Percentiles rank a stretch among this genome's conserved stretches.
Conservation (phyloP, 2,329 filamentous ascomycete species). For the Corynespora cassiicola region DNA sequence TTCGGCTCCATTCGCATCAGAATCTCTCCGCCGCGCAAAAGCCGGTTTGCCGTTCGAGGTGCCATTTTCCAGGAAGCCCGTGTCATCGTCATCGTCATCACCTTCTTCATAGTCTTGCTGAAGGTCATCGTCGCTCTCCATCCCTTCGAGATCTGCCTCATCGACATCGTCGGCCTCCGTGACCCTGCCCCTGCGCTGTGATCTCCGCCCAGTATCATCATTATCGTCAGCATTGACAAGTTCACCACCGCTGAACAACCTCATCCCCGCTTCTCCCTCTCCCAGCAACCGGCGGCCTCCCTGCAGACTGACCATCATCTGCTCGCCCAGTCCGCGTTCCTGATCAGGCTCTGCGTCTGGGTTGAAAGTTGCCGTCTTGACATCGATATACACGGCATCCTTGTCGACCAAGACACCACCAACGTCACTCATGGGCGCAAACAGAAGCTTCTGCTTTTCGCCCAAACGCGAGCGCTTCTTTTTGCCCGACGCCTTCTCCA, state of each 20-base stretch:
- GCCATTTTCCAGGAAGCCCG: slow-evolving; percentile 49
- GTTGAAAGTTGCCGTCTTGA: slow-evolving; percentile 75
- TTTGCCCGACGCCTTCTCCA: slow-evolving; percentile 85
- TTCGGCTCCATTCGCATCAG: slow-evolving; percentile 53
- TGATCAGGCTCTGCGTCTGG: slow-evolving; percentile 65
- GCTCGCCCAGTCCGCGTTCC: slow-evolving; percentile 90
- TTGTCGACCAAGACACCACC: slow-evolving; percentile 96
- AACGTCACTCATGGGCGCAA: slow-evolving; percentile 98
- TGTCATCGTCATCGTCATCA: slow-evolving; percentile 60
- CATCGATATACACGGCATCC: slow-evolving; percentile 89
- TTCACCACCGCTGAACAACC: slow-evolving; percentile 82
- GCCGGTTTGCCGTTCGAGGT: slow-evolving; percentile 45
- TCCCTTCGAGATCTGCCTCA: slow-evolving; percentile 57
- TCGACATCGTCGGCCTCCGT: slow-evolving; percentile 56
- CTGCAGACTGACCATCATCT: slow-evolving; percentile 90
- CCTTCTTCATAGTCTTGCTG: slow-evolving; percentile 54
- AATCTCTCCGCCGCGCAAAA: slow-evolving; percentile 33
- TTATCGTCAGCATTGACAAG: slow-evolving; percentile 66
- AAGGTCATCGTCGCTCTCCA: slow-evolving; percentile 59
- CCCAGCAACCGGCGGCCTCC: slow-evolving; percentile 82
- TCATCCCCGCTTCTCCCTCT: slow-evolving; percentile 80
- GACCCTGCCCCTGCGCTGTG: slow-evolving; percentile 58
- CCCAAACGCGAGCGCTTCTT: slow-evolving; percentile 80
- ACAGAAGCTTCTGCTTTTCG: slow-evolving; percentile 95
- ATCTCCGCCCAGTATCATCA: slow-evolving; percentile 64